Evolutionary conservation across 257 asterid species (phyloP), one percentile per base, ranked within the genome.

Genomic region (Solanum chmielewskii): DNA sequence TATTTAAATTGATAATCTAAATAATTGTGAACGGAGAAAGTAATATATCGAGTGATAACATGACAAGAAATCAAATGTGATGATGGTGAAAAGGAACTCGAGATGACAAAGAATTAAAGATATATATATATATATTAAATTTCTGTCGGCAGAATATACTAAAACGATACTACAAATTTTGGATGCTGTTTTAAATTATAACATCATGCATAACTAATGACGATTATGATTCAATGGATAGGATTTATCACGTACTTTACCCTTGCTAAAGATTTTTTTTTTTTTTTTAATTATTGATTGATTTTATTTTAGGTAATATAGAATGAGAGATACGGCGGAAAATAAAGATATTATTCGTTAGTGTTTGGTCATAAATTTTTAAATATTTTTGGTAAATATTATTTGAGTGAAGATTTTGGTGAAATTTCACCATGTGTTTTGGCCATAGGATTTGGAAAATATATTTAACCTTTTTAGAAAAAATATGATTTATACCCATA

Each of bases 251-350:
- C 1, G 3, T 62, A n/a, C 7, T 23, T 62, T 1, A 23, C 0
- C 23, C 2, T 52, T 52, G 6, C 16, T 16, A 16, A 15, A 49
- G 1, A 14, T 15, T 49, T 15, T 2, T 2, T 2, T 2, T 31
- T 31, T 31, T 31, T 33, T 33, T 33, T 23, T 29, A 2, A 0
- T 10, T 23, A 62, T n/a, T 0, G 0, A 62, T 1, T 59, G 2
- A 1, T 62, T 23, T 62, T 62, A 4, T 62, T n/a, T 23, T 23
- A 29, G 29, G 29, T 29, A 29, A 29, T 29, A 29, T 29, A 29
- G 29, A 29, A 29, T 11, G 4, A 0, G 0, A 59, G 5, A 3
- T 59, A 2, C 18, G 0, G 20, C 3, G 0, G 0, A 3, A 56
- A 56, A 20, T 0, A 56, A 56, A 56, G 25, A 59, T 59, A 59